A percentile compares a stretch with the other conserved stretches of the same genome.
These are phyloP conservation scores for Botrytis sinoallii DNA, from an alignment of 2,329 filamentous ascomycete species.

Conservation along the genomic window DNA sequence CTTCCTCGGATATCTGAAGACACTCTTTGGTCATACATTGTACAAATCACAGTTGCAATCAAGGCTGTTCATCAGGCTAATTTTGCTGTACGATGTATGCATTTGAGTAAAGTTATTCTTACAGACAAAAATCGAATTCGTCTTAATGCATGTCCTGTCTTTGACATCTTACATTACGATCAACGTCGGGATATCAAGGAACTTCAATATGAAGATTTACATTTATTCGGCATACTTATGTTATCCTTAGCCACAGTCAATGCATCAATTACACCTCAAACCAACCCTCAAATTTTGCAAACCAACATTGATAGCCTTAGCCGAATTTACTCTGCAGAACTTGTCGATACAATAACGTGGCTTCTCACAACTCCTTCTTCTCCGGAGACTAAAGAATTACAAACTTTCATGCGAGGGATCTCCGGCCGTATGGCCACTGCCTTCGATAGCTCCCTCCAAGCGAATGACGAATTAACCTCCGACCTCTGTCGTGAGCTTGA, in stretches of 20 bases:
- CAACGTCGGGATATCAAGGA: constrained; percentile 65
- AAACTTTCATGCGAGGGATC: constrained; percentile 75
- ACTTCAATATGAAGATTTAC: constrained; percentile 82
- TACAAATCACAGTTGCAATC: constrained; percentile 84
- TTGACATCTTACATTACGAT: constrained; percentile 87
- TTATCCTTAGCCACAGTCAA: constrained; percentile 76
- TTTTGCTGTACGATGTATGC: constrained; percentile 81
- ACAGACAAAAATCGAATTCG: constrained; percentile 89
- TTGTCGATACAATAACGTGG: constrained; percentile 80
- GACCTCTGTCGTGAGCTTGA: constrained; percentile 80
- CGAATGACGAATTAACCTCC: constrained; percentile 69
- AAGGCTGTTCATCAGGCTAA: constrained; percentile 79
- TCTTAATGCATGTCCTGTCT: constrained; percentile 80
- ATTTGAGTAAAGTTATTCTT: constrained; percentile 82
- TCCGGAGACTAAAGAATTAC: constrained; percentile 73
- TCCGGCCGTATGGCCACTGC: constrained; percentile 71
- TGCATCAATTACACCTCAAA: constrained; percentile 39
- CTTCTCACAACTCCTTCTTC: constrained; percentile 59
- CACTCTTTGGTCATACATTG: constrained; percentile 85
- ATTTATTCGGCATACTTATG: constrained; percentile 79
- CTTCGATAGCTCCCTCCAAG: constrained; percentile 76
- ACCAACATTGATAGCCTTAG: constrained; percentile 73
- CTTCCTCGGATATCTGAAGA: constrained; percentile 59
- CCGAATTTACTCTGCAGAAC: constrained; percentile 71
- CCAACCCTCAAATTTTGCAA: constrained; percentile 49